These are phyloP conservation scores for Macrophomina tecta DNA, from an alignment of 2,329 filamentous ascomycete genomes.

Conservation along the genomic window DNA sequence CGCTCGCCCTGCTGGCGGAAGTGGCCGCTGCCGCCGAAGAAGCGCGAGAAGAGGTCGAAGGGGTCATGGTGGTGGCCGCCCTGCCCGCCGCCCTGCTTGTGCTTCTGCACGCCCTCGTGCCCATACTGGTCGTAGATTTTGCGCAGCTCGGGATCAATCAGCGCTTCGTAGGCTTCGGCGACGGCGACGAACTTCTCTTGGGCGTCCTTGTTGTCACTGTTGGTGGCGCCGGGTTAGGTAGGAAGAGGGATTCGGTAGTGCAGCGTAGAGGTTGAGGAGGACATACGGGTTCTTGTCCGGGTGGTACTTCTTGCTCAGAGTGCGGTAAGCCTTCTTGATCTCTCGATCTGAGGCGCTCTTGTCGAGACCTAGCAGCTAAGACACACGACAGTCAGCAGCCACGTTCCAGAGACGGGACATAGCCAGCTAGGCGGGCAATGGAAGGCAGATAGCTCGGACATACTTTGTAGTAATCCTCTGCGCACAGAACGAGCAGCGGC, in stretches of 20 bases:
- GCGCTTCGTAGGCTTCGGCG: slow-evolving; percentile 92
- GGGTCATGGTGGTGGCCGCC: slow-evolving; percentile 72
- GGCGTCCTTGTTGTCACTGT: slow-evolving; percentile 76
- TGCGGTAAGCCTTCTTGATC: slow-evolving; percentile 91
- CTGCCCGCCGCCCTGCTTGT: slow-evolving; percentile 72
- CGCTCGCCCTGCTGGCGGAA: slow-evolving; percentile 79
- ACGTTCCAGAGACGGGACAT: background rate
- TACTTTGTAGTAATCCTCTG: slow-evolving; percentile 82
- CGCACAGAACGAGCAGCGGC: slow-evolving; percentile 52
- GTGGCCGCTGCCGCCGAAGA: slow-evolving; percentile 92
- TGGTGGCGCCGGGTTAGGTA: background rate
- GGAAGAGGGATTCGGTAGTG: background rate
- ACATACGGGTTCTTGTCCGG: slow-evolving; percentile 96
- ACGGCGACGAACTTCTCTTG: slow-evolving; percentile 93
- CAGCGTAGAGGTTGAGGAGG: background rate
- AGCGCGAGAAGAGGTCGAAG: slow-evolving; percentile 94
- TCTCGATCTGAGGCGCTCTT: slow-evolving; percentile 82
- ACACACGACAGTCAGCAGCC: slow-evolving; percentile 32
- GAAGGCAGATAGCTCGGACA: slow-evolving; percentile 26
- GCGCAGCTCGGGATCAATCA: slow-evolving; percentile 79
- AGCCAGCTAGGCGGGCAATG: background rate
- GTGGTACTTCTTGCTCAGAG: slow-evolving; percentile 92
- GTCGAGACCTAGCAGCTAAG: slow-evolving; percentile 79
- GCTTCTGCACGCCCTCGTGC: slow-evolving; percentile 86
- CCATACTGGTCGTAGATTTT: slow-evolving; percentile 94